Evolutionary conservation across 2,329 filamentous ascomycete species (phyloP), one percentile per base, ranked within the genome.

Genomic region (Colletotrichum zoysiae): DNA sequence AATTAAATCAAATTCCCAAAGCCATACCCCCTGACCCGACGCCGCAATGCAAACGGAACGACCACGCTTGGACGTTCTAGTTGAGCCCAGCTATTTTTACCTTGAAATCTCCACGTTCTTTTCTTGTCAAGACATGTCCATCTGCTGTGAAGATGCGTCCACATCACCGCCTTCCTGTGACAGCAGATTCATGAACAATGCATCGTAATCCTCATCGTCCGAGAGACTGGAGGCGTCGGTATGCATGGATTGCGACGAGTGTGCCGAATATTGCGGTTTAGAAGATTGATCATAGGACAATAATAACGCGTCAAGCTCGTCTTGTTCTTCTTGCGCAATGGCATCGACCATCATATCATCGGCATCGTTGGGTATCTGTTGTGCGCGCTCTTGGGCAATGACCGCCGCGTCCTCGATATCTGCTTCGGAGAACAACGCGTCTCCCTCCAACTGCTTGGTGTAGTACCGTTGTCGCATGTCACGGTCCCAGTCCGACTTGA

Each of bases 111-210:
- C 3, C 20, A 48, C 20, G 20, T 18, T 58, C 16, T 23, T 5
- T 23, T 26, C 4, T 23, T 11, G 63, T 79, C 75, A 85, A 44
- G 82, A 82, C 78, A 85, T 82, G 67, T 89, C 87, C 81, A 87
- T 87, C 48, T 84, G 79, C 42, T 84, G 80, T 30, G 80, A 81
- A 3, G 76, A 74, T 35, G 74, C 70, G 65, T 76, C 71, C 38
- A 61, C 64, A 63, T 74, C 69, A 70, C 5, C 63, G 58, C 18
- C 80, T 59, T 86, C 82, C 72, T 85, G 81, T n/a, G 87, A 84
- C 62, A 89, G 80, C 48, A 93, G 78, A 75, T 93, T 90, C 83
- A 89, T 88, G 78, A 97, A 91, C 12, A 91, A 80, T 58, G 85
- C 81, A 74, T 91, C 89, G 76, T 90, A 91, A 55, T 90, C 89